Percentiles rank a stretch among this genome's conserved stretches.
Evolutionary conservation across 495 filamentous ascomycete genomes (phyloP).

Genomic region (Aspergillus diversus): DNA sequence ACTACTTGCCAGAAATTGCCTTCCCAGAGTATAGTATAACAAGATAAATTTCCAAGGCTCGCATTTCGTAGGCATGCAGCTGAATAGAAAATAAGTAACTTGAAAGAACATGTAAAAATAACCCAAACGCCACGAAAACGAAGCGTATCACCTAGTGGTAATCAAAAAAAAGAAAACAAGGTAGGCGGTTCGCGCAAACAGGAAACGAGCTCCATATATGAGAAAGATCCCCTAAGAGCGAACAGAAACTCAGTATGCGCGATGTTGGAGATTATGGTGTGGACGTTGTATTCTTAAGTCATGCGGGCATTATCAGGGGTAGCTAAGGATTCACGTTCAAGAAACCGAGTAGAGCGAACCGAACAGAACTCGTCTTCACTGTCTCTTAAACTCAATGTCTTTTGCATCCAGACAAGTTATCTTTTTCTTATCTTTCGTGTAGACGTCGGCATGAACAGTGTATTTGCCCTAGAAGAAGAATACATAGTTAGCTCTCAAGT

Average conservation of each 20-base stretch:
- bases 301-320: conserved; percentile 11
- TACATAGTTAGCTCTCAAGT: conserved; percentile 18
- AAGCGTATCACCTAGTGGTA: not conserved
- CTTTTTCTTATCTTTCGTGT: conserved; percentile 63
- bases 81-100: too few species aligned
- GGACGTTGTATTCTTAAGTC: not conserved
- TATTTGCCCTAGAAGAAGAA: conserved; percentile 72
- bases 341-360: not conserved
- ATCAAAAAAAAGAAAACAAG: not conserved
- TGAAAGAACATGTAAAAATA: not conserved
- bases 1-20: too few species aligned
- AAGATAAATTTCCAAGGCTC: not conserved
- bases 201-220: not conserved
- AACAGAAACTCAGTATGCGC: not conserved
- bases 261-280: conserved; percentile 8
- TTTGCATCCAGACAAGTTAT: conserved; percentile 82
- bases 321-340: not conserved
- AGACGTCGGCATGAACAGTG: conserved; percentile 84
- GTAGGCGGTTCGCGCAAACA: not conserved
- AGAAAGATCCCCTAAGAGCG: not conserved
- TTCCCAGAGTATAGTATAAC: not conserved
- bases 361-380: conserved; percentile 16
- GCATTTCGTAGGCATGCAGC: too few species aligned
- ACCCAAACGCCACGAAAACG: not conserved
- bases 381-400: conserved; percentile 40